Percentiles rank a stretch among this genome's conserved stretches.
These are phyloP conservation scores for Hemisphaericaspora xylanilytica DNA, from an alignment of 1,139 yeast genomes.

Conservation along the genomic window DNA sequence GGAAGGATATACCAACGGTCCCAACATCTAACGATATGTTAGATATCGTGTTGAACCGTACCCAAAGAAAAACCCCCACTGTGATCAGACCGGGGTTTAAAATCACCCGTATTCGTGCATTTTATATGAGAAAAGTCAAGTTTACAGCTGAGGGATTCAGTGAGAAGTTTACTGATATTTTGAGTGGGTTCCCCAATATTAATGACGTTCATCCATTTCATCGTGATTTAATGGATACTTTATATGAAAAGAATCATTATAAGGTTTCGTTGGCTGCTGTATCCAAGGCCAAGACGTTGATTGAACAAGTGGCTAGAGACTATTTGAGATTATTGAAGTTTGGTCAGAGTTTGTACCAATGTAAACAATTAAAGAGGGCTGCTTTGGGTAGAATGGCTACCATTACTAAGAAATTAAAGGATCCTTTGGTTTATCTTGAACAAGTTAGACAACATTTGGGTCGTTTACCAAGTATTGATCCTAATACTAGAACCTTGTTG, in stretches of 20 bases:
- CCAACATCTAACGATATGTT: constrained; percentile 89
- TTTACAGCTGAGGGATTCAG: constrained; percentile 94
- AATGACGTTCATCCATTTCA: constrained; percentile 98
- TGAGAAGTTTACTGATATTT: constrained; percentile 83
- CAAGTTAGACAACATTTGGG: constrained; percentile 99
- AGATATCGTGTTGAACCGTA: constrained; percentile 94
- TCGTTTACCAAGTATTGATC: constrained; percentile 96
- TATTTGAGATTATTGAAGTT: constrained; percentile 89
- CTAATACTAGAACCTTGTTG: constrained; percentile 94
- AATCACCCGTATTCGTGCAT: constrained; percentile 95
- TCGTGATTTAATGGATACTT: constrained; percentile 94
- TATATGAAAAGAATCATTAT: constrained; percentile 96
- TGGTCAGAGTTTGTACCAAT: constrained; percentile 96
- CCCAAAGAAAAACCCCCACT: constrained; percentile 98
- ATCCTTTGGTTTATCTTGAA: constrained; percentile 87
- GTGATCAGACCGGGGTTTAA: constrained; percentile 96
- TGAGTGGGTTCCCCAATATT: constrained; percentile 90
- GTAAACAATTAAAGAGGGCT: constrained; percentile 97
- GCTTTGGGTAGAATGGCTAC: constrained; percentile 99
- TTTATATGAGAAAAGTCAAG: constrained; percentile 96
- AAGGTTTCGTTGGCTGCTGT: constrained; percentile 96
- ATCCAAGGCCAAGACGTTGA: constrained; percentile 87
- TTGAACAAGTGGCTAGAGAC: constrained; percentile 95
- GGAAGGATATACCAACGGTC: constrained; percentile 97
- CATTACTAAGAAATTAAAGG: constrained; percentile 89